Evolutionary conservation across 768 basidiomycete genomes (phyloP), one percentile per base, ranked within the genome.

Genomic region (Russula olivacea): DNA sequence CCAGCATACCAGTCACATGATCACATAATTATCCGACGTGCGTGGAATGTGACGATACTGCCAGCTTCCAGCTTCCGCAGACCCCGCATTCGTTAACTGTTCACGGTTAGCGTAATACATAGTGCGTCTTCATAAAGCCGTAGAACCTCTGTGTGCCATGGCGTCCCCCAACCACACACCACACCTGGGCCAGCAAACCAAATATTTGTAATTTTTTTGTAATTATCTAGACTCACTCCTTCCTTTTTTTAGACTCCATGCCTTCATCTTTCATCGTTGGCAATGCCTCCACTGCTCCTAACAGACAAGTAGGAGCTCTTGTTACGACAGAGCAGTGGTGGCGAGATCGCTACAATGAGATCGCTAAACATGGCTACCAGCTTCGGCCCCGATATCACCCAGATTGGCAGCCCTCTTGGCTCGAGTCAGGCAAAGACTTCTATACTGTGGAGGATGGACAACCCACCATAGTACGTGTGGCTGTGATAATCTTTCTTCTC

Each of bases 341-440:
- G 63, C 10, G 47, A 41, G 63, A 64, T 23, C 58, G 38, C 21
- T 59, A 54, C 11, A 4, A 55, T 3, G 51, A 40, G 4, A 48
- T 64, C 48, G 47, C 25, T 5, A 30, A 34, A 23, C 52, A 17
- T 0, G 64, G 64, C 6, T 66, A 63, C 25, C 4, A 10, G 23
- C 65, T 66, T 28, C 65, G 65, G 12, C 61, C 47, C 48, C 65
- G 65, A 25, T 66, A 63, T 41, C 61, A 30, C 1, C 61, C 61
- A 11, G 12, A 15, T 43, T 65, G 64, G 64, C 23, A 41, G 25
- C 64, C 64, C 2, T 65, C 64, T 19, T 63, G 64, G 64, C 4
- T 53, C 43, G 19, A 32, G 17, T 55, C 50, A 1, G 54, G 59
- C 0, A 65, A 61, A 38, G 58, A 40, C 47, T 64, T 64, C 30